phyloP scores from a whole-genome alignment of 164 flowering plant genomes.

The Chimonanthus praecox region DNA sequence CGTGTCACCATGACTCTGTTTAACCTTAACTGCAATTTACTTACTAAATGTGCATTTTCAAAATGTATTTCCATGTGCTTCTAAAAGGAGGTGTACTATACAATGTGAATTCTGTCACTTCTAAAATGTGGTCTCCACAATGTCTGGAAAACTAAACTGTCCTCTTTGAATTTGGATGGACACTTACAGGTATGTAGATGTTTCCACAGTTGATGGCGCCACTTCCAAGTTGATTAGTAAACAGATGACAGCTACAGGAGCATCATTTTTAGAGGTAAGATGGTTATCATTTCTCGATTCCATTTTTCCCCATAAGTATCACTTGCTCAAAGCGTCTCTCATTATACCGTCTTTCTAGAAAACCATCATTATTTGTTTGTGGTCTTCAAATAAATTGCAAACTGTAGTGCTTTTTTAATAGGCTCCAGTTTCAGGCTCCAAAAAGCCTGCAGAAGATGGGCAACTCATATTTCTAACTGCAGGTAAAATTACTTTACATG shows the following conservation, averaged over 20 bases:
- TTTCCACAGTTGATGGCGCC: slow-evolving; percentile 80
- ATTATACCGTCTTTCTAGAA: background rate
- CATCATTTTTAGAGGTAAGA: slow-evolving; percentile 76
- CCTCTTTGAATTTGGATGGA: slow-evolving; percentile 5
- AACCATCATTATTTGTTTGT: slow-evolving; percentile 9
- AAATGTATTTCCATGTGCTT: background rate
- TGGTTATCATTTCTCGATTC: background rate
- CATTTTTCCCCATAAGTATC: background rate
- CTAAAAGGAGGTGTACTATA: background rate
- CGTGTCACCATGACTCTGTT: background rate
- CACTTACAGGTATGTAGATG: slow-evolving; percentile 75
- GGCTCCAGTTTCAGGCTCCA: slow-evolving; percentile 99
- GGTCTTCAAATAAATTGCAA: slow-evolving; percentile 13
- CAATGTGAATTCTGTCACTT: background rate
- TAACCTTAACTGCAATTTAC: background rate
- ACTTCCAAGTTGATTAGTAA: slow-evolving; percentile 64
- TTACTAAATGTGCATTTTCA: background rate
- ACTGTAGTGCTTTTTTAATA: slow-evolving; percentile 24
- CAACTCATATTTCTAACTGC: slow-evolving; percentile 89
- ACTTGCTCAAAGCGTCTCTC: background rate
- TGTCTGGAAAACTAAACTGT: background rate
- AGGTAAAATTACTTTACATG: slow-evolving; percentile 30
- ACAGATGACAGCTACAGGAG: slow-evolving; percentile 71
- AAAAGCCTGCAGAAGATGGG: slow-evolving; percentile 98
- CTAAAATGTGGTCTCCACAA: background rate